Evolutionary conservation across 2,329 filamentous ascomycete species (phyloP).

Genomic region (Hypoxylon sp.): DNA sequence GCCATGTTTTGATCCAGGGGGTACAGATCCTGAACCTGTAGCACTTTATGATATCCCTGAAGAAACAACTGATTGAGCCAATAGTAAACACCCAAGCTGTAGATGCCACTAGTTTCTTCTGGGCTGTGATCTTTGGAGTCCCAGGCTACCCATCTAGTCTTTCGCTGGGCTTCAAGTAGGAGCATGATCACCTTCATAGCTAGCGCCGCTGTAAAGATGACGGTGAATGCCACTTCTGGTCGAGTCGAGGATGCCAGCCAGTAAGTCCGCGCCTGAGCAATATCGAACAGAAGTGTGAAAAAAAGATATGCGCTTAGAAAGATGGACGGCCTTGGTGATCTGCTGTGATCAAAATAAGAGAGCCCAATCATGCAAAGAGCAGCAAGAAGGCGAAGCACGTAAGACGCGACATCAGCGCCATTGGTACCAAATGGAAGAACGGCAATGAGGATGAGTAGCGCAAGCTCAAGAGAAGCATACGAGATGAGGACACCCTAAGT

Average conservation of each 20-base stretch:
- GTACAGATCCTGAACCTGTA: conserved; percentile 38
- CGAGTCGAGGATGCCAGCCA: conserved; percentile 55
- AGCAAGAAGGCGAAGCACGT: conserved; percentile 36
- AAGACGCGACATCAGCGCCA: conserved; percentile 34
- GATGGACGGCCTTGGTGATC: conserved; percentile 58
- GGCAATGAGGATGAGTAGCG: conserved; percentile 27
- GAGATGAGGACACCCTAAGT: conserved; percentile 37
- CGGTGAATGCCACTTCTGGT: conserved; percentile 35
- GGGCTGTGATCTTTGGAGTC: conserved; percentile 45
- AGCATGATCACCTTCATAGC: conserved; percentile 30
- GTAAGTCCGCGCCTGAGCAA: conserved; percentile 60
- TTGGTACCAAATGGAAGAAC: conserved; percentile 20
- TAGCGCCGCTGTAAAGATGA: conserved; percentile 39
- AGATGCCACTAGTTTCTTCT: conserved; percentile 55
- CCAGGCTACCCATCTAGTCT: conserved; percentile 34
- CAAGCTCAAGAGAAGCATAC: conserved; percentile 42
- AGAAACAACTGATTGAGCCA: conserved; percentile 55
- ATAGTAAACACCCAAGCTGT: conserved; percentile 53
- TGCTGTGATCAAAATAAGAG: conserved; percentile 44
- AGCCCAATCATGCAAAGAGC: conserved; percentile 41
- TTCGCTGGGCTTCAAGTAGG: conserved; percentile 34
- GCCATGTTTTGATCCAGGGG: conserved; percentile 37
- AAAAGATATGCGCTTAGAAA: conserved; percentile 61
- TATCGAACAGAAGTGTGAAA: conserved; percentile 61
- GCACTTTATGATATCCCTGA: conserved; percentile 37